phyloP scores from a whole-genome alignment of 352 stramenopile species.

The Phytophthora rubi region DNA sequence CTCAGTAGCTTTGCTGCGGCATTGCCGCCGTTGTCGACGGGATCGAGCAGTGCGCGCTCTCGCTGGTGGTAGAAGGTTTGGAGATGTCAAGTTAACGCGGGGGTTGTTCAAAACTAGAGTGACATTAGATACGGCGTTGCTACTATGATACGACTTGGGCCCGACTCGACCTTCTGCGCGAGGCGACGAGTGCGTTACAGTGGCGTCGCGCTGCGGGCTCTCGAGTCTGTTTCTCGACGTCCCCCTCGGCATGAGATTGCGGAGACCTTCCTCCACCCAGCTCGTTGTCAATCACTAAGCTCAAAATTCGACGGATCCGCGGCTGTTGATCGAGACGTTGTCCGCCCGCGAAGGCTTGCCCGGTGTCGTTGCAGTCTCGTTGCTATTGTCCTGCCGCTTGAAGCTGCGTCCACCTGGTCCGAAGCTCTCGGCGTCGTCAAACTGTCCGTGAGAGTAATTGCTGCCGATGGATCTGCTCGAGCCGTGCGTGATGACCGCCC shows the following conservation, averaged over 20 bases:
- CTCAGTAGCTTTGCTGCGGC: slow-evolving; percentile 15
- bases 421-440: slow-evolving; percentile 49
- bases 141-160: slow-evolving; percentile 35
- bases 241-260: neutral
- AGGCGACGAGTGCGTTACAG: slow-evolving; percentile 1
- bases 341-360: slow-evolving; percentile 17
- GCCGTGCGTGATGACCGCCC: slow-evolving; percentile 10
- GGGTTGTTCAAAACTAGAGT: slow-evolving; percentile 36
- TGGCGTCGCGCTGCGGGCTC: slow-evolving; percentile 5
- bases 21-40: slow-evolving; percentile 37
- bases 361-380: slow-evolving; percentile 12
- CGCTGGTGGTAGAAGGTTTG: slow-evolving; percentile 42
- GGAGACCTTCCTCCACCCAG: neutral
- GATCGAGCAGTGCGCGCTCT: slow-evolving; percentile 22
- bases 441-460: slow-evolving; percentile 50
- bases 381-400: slow-evolving; percentile 21
- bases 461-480: slow-evolving; percentile 42
- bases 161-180: slow-evolving; percentile 13
- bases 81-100: neutral
- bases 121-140: slow-evolving; percentile 40
- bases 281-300: slow-evolving; percentile 12
- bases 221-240: slow-evolving; percentile 2
- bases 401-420: neutral
- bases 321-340: slow-evolving; percentile 34
- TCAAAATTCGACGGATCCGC: slow-evolving; percentile 72